Percentiles rank a stretch among this genome's conserved stretches.
Conservation (phyloP, 2,329 filamentous ascomycete species). For the Aplosporella prunicola region DNA sequence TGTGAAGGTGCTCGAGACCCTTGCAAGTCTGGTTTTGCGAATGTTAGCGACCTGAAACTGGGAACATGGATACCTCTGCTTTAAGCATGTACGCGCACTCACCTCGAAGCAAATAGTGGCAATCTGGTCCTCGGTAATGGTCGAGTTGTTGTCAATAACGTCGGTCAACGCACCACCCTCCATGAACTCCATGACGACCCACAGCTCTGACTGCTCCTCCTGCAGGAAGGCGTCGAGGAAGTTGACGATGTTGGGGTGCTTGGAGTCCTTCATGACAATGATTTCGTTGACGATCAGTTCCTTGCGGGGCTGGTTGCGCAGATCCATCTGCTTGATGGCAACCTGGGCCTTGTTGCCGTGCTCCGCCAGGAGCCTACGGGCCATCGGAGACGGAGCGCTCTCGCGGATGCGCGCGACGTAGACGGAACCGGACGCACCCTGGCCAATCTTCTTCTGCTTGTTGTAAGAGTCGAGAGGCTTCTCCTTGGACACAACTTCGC, state of each 20-base stretch:
- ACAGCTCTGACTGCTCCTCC: conserved; percentile 90
- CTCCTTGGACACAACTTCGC: conserved; percentile 90
- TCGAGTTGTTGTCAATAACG: conserved; percentile 94
- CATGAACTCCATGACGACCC: conserved; percentile 99
- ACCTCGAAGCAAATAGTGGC: conserved; percentile 96
- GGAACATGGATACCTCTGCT: too few relatives aligned
- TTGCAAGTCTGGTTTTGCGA: conserved; percentile 93
- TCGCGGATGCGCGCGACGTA: conserved; percentile 96
- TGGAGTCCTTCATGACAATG: conserved; percentile 99
- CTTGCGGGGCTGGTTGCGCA: conserved; percentile 92
- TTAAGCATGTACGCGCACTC: too few relatives aligned
- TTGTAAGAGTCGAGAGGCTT: conserved; percentile 92
- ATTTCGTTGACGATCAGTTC: conserved; percentile 99
- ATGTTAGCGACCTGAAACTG: too few relatives aligned
- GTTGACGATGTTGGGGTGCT: conserved; percentile 97
- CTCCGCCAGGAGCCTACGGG: conserved; percentile 66
- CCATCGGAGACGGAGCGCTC: conserved; percentile 68
- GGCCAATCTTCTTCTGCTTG: conserved; percentile 99
- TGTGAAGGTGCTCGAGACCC: conserved; percentile 86
- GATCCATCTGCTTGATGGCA: conserved; percentile 99
- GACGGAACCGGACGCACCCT: conserved; percentile 94
- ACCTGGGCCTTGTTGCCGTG: conserved; percentile 81
- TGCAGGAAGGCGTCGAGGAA: conserved; percentile 94
- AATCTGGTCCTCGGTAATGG: conserved; percentile 93
- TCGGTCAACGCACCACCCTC: conserved; percentile 95